Percentiles rank a stretch among this genome's conserved stretches.
Conservation (phyloP, 306 rosid genomes). For the Malus sylvestris region DNA sequence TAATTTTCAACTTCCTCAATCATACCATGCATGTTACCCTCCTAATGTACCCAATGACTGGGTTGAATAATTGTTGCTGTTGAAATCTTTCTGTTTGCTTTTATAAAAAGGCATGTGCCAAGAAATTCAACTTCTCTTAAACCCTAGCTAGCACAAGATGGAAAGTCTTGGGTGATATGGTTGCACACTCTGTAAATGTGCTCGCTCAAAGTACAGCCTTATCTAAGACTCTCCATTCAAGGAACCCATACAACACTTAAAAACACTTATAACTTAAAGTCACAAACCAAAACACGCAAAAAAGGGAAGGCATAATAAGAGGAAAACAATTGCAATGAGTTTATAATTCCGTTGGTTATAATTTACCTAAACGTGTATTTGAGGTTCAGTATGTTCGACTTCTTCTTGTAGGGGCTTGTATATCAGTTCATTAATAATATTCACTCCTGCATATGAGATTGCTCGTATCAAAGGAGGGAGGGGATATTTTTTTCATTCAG, state of each 20-base stretch:
- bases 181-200: no score
- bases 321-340: no score
- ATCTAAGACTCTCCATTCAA: neutral
- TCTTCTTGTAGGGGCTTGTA: no score
- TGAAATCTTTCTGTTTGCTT: neutral
- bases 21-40: neutral
- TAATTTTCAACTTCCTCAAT: neutral
- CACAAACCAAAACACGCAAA: neutral
- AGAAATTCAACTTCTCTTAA: neutral
- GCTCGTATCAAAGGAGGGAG: no score
- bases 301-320: neutral
- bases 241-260: constrained; percentile 12
- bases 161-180: no score
- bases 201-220: neutral
- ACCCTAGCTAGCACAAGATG: neutral
- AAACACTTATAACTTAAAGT: neutral
- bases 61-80: neutral
- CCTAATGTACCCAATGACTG: neutral
- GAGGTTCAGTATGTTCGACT: no score
- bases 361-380: no score
- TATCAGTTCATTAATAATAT: no score
- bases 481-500: no score
- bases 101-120: neutral
- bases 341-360: no score
- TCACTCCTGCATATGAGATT: no score